phyloP scores from a whole-genome alignment of 2,329 filamentous ascomycete species.

The Colletotrichum somersetense region DNA sequence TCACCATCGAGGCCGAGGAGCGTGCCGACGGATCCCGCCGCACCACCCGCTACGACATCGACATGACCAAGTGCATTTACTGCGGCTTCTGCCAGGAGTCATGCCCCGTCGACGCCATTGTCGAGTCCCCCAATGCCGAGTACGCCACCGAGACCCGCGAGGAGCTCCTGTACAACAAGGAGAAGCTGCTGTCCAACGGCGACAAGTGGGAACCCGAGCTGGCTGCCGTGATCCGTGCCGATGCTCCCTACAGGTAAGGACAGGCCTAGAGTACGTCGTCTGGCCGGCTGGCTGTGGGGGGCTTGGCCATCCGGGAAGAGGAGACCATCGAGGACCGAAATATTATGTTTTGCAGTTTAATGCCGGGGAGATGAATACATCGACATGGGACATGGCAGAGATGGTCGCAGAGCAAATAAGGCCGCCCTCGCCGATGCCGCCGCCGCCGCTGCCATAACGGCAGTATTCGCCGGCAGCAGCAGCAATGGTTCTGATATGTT shows the following conservation, averaged over 20 bases:
- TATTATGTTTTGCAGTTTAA: slow-evolving; percentile 25
- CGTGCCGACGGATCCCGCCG: slow-evolving; percentile 94
- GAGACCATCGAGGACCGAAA: slow-evolving; percentile 1
- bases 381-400: background rate
- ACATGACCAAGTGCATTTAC: slow-evolving; percentile 99
- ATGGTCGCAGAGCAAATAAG: slow-evolving; percentile 19
- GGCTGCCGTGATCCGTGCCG: slow-evolving; percentile 90
- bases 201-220: slow-evolving; percentile 99
- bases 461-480: slow-evolving; percentile 5
- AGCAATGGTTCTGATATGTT: slow-evolving; percentile 28
- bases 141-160: slow-evolving; percentile 80
- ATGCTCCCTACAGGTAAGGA: slow-evolving; percentile 87
- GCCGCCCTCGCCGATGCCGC: background rate
- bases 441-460: background rate
- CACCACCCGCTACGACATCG: slow-evolving; percentile 98
- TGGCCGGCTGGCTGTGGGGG: background rate
- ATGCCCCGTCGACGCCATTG: slow-evolving; percentile 95
- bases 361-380: slow-evolving; percentile 16
- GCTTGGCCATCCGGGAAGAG: background rate
- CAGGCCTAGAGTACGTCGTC: background rate
- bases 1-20: slow-evolving; percentile 99
- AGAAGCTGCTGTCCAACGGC: slow-evolving; percentile 89
- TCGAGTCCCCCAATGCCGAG: slow-evolving; percentile 73
- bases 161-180: slow-evolving; percentile 98
- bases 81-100: slow-evolving; percentile 99